Base-by-base conservation (phyloP, 2,329 filamentous ascomycete species). In the Purpureocillium lavendulum region DNA sequence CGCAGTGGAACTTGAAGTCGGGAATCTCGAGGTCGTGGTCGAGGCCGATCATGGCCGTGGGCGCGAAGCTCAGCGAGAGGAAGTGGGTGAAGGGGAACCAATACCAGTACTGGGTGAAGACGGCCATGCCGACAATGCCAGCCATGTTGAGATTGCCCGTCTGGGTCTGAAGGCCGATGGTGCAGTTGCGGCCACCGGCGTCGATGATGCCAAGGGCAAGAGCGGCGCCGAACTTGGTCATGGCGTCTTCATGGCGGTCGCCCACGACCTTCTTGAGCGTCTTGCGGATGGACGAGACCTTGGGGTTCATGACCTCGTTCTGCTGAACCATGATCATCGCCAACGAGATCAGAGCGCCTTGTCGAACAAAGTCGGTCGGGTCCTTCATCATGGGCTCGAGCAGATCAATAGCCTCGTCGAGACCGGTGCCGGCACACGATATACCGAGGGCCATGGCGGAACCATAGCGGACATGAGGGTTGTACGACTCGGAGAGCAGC, bases 81-180 rank as follows among this genome's bases (percentile, higher is more conserved):
- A 98, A 98, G 65, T 98, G 92, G 24, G 92, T 94, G 54, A 97
- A 84, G 44, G 92, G 92, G 77, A 98, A 98, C 92, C 92, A 98
- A 70, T 98, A 98, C 92, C 92, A 98, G 70, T 98, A 98, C 61
- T 98, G 92, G 8, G 89, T 94, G 66, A 98, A 98, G 39, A 98
- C 85, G 21, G 88, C 90, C 81, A 95, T 95, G 50, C 92, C 94
- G 14, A 98, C 89, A 49, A 98, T 94, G 45, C 87, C 94, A 14
- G 89, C 81, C 89, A 98, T 96, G 71, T 98, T 97, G 49, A 98
- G 79, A 59, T 96, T 98, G 48, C 94, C 94, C 1, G 90, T 96
- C 65, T 95, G 92, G 2, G 92, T 98, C 63, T 98, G 92, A 30
- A 98, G 75, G 24, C 90, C 90, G 51, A 98, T 97, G 14, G 92